A percentile compares a stretch with the other conserved stretches of the same genome.
Evolutionary conservation across 257 asterid species (phyloP).

Genomic region (Nicotiana otophora): DNA sequence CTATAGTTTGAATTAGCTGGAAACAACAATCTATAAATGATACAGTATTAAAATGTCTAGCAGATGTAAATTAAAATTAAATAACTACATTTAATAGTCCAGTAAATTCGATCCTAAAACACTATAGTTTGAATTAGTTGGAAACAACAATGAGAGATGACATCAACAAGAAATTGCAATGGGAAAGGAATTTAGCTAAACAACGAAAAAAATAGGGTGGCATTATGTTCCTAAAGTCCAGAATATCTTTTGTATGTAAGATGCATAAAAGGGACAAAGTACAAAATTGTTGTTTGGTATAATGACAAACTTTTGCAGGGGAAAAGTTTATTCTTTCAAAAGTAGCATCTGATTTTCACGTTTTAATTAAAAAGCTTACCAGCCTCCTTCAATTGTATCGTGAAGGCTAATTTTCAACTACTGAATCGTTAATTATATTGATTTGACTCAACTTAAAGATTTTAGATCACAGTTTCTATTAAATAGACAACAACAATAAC

Average conservation of each 20-base stretch:
- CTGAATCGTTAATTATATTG: not conserved
- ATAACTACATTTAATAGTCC: too few relatives aligned
- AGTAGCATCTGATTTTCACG: not conserved
- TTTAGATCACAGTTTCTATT: not conserved
- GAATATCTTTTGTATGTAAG: not conserved
- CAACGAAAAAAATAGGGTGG: not conserved
- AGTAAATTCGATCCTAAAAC: too few relatives aligned
- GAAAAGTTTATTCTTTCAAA: not conserved
- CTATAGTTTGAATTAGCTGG: not conserved
- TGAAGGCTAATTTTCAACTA: not conserved
- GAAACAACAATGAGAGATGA: not conserved
- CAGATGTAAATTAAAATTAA: too few relatives aligned
- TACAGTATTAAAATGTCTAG: too few relatives aligned
- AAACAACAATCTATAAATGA: not conserved
- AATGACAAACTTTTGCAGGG: constrained; percentile 5
- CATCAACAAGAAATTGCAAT: not conserved
- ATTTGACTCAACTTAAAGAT: not conserved
- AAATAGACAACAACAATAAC: too few relatives aligned
- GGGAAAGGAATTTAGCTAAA: not conserved
- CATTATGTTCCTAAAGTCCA: not conserved
- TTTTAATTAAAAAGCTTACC: not conserved
- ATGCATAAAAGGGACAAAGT: not conserved
- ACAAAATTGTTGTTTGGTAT: constrained; percentile 1
- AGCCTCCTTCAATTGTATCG: not conserved
- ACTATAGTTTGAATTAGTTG: not conserved